Evolutionary conservation across 768 basidiomycete genomes (phyloP).

Genomic region (Suillus placidus): DNA sequence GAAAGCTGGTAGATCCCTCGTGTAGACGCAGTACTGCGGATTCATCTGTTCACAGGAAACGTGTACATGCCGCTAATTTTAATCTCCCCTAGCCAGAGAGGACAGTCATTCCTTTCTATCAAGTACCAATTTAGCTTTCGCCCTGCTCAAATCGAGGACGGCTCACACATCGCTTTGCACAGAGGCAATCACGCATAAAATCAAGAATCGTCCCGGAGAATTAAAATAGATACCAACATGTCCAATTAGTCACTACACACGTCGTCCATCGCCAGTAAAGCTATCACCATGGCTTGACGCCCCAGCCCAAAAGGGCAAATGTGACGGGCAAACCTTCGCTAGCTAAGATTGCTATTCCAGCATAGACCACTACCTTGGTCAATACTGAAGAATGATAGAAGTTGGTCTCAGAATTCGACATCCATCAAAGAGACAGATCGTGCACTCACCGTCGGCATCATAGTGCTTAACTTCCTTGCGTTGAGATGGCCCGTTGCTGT

Average conservation of each 20-base stretch:
- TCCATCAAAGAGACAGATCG: slow-evolving; percentile 9
- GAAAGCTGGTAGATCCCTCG: neutral
- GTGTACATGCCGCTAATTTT: neutral
- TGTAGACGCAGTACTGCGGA: neutral
- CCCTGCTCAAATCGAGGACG: neutral
- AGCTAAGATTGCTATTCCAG: slow-evolving; percentile 78
- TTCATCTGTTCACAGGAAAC: neutral
- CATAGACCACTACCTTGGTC: slow-evolving; percentile 89
- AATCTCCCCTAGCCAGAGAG: neutral
- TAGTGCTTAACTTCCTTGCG: slow-evolving; percentile 61
- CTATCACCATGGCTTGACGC: slow-evolving; percentile 46
- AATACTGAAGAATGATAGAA: slow-evolving; percentile 51
- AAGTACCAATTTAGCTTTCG: neutral
- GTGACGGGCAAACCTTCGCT: slow-evolving; percentile 62
- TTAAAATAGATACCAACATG: neutral
- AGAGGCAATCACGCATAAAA: neutral
- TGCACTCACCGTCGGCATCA: slow-evolving; percentile 79
- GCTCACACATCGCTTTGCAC: neutral
- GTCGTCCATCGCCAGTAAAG: neutral
- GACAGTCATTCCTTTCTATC: neutral
- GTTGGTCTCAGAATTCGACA: slow-evolving; percentile 9
- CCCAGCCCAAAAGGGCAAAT: slow-evolving; percentile 73
- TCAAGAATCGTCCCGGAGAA: neutral
- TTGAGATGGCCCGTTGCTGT: slow-evolving; percentile 22
- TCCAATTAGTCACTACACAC: neutral